A percentile compares a stretch with the other conserved stretches of the same genome.
Evolutionary conservation across 345 rosid species (phyloP).

Genomic region (Raphanus raphanistrum): DNA sequence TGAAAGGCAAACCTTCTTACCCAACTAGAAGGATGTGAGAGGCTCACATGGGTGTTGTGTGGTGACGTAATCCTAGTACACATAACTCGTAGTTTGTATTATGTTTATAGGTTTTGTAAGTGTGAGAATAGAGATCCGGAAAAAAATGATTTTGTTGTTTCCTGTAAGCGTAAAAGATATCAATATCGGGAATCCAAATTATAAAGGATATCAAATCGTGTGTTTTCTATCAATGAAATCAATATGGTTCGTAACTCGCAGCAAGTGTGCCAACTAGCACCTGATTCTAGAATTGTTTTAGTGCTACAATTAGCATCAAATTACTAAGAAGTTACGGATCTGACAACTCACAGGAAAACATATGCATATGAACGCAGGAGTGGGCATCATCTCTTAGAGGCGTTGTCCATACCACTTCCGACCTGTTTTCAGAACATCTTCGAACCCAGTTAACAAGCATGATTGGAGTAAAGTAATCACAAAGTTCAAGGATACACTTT

Average conservation of each 20-base stretch:
- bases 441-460: no score
- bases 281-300: not conserved
- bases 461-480: no score
- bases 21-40: not conserved
- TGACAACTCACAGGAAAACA: not conserved
- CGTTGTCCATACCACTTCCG: not conserved
- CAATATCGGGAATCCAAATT: conserved; percentile 13
- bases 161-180: conserved; percentile 29
- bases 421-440: not conserved
- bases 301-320: not conserved
- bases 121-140: conserved; percentile 8
- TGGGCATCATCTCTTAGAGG: not conserved
- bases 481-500: not conserved
- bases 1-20: not conserved
- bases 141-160: conserved; percentile 24
- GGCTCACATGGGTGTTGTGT: conserved; percentile 19
- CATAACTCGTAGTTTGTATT: conserved; percentile 25
- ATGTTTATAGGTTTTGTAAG: conserved; percentile 8
- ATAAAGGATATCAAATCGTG: not conserved
- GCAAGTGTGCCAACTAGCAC: not conserved
- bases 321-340: not conserved
- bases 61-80: conserved; percentile 27
- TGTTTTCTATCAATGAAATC: conserved; percentile 4
- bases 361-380: not conserved
- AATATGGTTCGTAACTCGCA: not conserved